Percentiles rank a stretch among this genome's conserved stretches.
These are phyloP conservation scores for Decorospora gaudefroyi DNA, from an alignment of 2,329 filamentous ascomycete species.

Conservation along the genomic window DNA sequence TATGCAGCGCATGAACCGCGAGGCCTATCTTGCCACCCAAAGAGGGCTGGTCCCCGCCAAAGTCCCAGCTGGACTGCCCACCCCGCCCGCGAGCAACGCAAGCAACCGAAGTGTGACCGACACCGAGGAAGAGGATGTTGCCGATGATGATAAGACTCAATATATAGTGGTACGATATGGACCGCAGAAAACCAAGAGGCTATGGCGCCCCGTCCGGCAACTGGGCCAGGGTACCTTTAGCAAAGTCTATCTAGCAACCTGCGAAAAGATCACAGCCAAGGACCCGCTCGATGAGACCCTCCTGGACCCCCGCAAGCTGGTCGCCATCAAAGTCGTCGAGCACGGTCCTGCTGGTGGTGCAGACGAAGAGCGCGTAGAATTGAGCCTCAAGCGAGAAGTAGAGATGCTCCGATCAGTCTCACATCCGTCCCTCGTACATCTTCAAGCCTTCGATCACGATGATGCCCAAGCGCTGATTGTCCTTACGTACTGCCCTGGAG, in stretches of 20 bases:
- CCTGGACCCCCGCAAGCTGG: constrained; percentile 75
- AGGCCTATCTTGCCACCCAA: constrained; percentile 77
- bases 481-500: constrained; percentile 88
- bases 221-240: constrained; percentile 96
- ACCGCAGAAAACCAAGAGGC: constrained; percentile 72
- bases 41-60: constrained; percentile 71
- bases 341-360: constrained; percentile 92
- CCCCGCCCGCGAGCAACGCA: constrained; percentile 74
- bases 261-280: constrained; percentile 60
- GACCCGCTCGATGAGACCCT: constrained; percentile 53
- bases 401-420: constrained; percentile 88
- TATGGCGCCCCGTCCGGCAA: constrained; percentile 78
- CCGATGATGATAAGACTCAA: constrained; percentile 50
- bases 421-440: constrained; percentile 86
- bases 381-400: constrained; percentile 90
- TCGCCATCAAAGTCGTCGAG: constrained; percentile 94
- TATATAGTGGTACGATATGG: constrained; percentile 55
- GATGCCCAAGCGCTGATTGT: constrained; percentile 81
- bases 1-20: constrained; percentile 66
- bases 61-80: constrained; percentile 58
- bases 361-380: constrained; percentile 89
- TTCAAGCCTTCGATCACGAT: constrained; percentile 90
- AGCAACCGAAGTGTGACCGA: constrained; percentile 62
- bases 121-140: constrained; percentile 56
- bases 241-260: constrained; percentile 87